A percentile compares a stretch with the other conserved stretches of the same genome.
Conservation (phyloP, 495 filamentous ascomycete species). For the Podospora didyma region DNA sequence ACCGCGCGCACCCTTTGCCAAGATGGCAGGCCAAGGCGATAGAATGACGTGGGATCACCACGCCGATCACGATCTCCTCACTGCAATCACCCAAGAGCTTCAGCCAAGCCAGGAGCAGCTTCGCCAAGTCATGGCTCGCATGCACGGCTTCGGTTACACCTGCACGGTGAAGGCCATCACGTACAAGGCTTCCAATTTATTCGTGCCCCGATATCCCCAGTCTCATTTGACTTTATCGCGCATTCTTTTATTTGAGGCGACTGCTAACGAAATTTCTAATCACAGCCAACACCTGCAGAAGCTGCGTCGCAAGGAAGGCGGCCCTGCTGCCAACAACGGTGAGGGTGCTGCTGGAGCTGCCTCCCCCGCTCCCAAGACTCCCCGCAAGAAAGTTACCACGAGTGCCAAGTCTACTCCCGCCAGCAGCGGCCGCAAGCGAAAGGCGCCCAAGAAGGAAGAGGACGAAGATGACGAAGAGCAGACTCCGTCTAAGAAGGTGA, state of each 20-base stretch:
- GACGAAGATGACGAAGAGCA: conserved; percentile 7
- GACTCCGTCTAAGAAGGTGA: conserved; percentile 18
- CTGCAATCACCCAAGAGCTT: conserved; percentile 11
- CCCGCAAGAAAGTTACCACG: background rate
- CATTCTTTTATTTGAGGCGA: background rate
- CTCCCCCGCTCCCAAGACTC: conserved; percentile 10
- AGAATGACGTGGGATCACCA: conserved; percentile 30
- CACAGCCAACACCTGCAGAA: conserved; percentile 40
- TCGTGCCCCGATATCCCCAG: background rate
- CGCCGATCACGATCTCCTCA: conserved; percentile 25
- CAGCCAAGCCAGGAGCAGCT: conserved; percentile 17
- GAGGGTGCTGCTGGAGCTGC: conserved; percentile 2
- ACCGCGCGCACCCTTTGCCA: background rate
- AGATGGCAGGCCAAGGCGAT: conserved; percentile 1
- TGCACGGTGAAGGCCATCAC: conserved; percentile 30
- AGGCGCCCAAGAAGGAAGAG: conserved; percentile 11
- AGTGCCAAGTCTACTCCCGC: conserved; percentile 6
- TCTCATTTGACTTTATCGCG: background rate
- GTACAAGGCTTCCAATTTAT: conserved; percentile 11
- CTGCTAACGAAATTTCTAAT: background rate
- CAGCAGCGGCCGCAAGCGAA: conserved; percentile 2
- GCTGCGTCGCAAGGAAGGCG: conserved; percentile 31
- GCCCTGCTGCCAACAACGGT: background rate
- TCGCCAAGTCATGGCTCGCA: conserved; percentile 14
- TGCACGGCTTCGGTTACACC: conserved; percentile 18